A percentile compares a stretch with the other conserved stretches of the same genome.
Conservation (phyloP, 495 filamentous ascomycete genomes). For the Neurospora sp. region DNA sequence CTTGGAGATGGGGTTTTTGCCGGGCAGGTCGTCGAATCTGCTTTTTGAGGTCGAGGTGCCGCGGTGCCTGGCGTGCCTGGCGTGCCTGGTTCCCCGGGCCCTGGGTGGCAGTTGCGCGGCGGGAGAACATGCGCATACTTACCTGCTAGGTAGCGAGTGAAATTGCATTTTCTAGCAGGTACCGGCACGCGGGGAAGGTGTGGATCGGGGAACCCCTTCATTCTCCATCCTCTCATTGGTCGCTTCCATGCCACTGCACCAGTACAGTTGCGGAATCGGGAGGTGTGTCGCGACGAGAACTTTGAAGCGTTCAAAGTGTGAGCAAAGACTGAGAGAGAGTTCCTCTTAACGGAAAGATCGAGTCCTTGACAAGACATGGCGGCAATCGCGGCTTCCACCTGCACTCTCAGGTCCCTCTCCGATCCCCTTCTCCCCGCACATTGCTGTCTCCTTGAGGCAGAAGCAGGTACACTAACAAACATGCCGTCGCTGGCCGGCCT, state of each 20-base stretch:
- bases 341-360: neutral
- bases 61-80: neutral
- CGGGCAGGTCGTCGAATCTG: neutral
- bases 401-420: neutral
- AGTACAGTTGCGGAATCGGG: neutral
- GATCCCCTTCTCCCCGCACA: neutral
- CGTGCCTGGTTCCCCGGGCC: too few species aligned
- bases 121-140: too few species aligned
- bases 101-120: neutral
- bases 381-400: neutral
- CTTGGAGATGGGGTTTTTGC: neutral
- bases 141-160: neutral
- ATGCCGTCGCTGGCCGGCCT: neutral
- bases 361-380: neutral
- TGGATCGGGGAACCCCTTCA: neutral
- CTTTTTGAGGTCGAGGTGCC: neutral
- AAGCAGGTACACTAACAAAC: neutral
- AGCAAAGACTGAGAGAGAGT: neutral
- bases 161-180: neutral
- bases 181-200: neutral
- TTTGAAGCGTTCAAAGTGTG: neutral
- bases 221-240: neutral
- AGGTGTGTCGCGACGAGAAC: neutral
- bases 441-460: neutral
- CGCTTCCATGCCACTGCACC: neutral